Evolutionary conservation across 208 protist genomes (phyloP).

Genomic region (Trypanosoma vivax): DNA sequence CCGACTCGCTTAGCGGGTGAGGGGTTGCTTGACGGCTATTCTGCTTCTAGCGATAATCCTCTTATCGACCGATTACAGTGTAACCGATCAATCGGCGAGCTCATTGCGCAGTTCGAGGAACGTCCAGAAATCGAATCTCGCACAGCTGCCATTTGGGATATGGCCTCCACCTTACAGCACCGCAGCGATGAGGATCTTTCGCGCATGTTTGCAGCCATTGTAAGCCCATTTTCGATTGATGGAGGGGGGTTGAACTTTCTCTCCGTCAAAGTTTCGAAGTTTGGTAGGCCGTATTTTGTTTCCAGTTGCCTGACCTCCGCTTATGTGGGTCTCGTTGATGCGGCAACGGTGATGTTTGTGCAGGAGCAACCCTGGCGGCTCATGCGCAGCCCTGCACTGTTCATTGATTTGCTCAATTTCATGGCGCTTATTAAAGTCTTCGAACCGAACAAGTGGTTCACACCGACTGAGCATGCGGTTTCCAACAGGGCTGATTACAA

Average conservation of each 20-base stretch:
- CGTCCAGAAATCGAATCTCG: conserved; percentile 57
- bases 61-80: conserved; percentile 72
- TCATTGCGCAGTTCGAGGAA: conserved; percentile 58
- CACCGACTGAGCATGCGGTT: conserved; percentile 39
- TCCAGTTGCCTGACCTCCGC: conserved; percentile 48
- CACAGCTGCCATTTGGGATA: conserved; percentile 64
- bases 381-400: conserved; percentile 36
- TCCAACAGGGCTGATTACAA: conserved; percentile 80
- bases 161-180: conserved; percentile 48
- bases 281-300: conserved; percentile 59
- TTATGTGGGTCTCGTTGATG: conserved; percentile 58
- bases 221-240: conserved; percentile 52
- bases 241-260: conserved; percentile 76
- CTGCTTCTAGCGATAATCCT: conserved; percentile 33
- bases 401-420: conserved; percentile 73
- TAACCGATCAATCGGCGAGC: conserved; percentile 52
- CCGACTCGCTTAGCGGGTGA: not conserved
- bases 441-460: conserved; percentile 84
- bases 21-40: conserved; percentile 45
- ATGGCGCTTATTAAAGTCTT: conserved; percentile 76
- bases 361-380: conserved; percentile 66
- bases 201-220: conserved; percentile 59
- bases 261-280: conserved; percentile 43
- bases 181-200: conserved; percentile 64
- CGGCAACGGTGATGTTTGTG: conserved; percentile 48